Evolutionary conservation across 2,329 filamentous ascomycete species (phyloP).

Genomic region (Colletotrichum phormii): DNA sequence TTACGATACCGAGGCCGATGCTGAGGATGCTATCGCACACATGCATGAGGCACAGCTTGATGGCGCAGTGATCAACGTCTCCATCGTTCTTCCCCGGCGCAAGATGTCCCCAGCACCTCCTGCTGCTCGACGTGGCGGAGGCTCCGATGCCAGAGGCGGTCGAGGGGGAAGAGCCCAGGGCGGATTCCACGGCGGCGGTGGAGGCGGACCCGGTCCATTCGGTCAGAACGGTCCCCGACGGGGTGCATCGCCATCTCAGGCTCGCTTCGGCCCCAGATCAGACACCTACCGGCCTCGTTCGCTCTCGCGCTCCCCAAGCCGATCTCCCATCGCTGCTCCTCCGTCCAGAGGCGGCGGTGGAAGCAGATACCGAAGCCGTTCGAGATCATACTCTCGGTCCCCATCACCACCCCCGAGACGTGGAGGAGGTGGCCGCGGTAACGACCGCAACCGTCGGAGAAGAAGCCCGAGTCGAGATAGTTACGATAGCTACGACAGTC

Average conservation of each 20-base stretch:
- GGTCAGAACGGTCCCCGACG: slow-evolving; percentile 51
- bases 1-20: slow-evolving; percentile 80
- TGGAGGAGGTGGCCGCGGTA: slow-evolving; percentile 43
- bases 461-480: slow-evolving; percentile 48
- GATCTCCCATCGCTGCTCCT: slow-evolving; percentile 50
- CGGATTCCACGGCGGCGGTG: slow-evolving; percentile 46
- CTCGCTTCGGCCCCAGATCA: slow-evolving; percentile 56
- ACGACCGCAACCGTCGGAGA: slow-evolving; percentile 44
- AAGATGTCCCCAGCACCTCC: slow-evolving; percentile 87
- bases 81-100: slow-evolving; percentile 85
- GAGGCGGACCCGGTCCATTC: slow-evolving; percentile 47
- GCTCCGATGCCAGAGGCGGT: slow-evolving; percentile 65
- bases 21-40: slow-evolving; percentile 89
- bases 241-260: slow-evolving; percentile 49
- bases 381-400: slow-evolving; percentile 59
- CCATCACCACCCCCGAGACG: slow-evolving; percentile 52
- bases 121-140: slow-evolving; percentile 71
- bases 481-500: slow-evolving; percentile 54
- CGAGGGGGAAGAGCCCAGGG: slow-evolving; percentile 38
- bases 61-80: slow-evolving; percentile 84
- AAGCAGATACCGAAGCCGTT: slow-evolving; percentile 58
- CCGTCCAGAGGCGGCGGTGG: slow-evolving; percentile 46
- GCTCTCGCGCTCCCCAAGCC: slow-evolving; percentile 59
- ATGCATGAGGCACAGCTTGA: slow-evolving; percentile 99
- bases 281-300: slow-evolving; percentile 74